phyloP scores from a whole-genome alignment of 371 early-diverging fungal genomes.

The Cokeromyces recurvatus region DNA sequence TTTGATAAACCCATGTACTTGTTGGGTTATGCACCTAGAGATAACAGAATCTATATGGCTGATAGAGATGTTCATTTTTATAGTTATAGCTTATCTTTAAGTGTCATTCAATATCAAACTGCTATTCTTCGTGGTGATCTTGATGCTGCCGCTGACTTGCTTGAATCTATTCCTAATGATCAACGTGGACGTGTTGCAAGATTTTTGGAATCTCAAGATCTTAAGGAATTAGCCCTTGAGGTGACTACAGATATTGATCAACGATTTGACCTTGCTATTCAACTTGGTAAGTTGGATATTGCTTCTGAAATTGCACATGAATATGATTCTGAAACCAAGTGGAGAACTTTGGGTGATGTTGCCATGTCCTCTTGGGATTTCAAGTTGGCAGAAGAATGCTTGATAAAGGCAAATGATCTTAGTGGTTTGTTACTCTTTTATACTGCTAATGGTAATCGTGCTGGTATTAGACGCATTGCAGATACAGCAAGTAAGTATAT shows the following conservation, averaged over 20 bases:
- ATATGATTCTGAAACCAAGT: conserved; percentile 79
- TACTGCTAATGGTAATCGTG: conserved; percentile 79
- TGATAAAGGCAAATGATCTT: conserved; percentile 83
- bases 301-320: conserved; percentile 87
- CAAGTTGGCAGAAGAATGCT: conserved; percentile 86
- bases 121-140: conserved; percentile 91
- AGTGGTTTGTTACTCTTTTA: conserved; percentile 87
- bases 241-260: conserved; percentile 94
- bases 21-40: conserved; percentile 90
- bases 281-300: conserved; percentile 75
- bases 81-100: conserved; percentile 88
- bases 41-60: conserved; percentile 89
- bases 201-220: conserved; percentile 90
- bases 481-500: conserved; percentile 58
- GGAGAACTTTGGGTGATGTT: conserved; percentile 88
- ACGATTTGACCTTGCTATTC: conserved; percentile 91
- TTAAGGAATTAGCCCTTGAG: conserved; percentile 87
- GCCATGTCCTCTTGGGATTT: conserved; percentile 88
- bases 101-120: conserved; percentile 95
- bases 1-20: conserved; percentile 90
- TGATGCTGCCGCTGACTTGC: conserved; percentile 69
- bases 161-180: conserved; percentile 81
- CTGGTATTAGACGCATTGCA: conserved; percentile 74
- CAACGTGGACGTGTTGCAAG: conserved; percentile 90
- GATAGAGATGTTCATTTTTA: conserved; percentile 90